These are phyloP conservation scores for Immersiella caudata DNA, from an alignment of 495 filamentous ascomycete species.

Conservation along the genomic window DNA sequence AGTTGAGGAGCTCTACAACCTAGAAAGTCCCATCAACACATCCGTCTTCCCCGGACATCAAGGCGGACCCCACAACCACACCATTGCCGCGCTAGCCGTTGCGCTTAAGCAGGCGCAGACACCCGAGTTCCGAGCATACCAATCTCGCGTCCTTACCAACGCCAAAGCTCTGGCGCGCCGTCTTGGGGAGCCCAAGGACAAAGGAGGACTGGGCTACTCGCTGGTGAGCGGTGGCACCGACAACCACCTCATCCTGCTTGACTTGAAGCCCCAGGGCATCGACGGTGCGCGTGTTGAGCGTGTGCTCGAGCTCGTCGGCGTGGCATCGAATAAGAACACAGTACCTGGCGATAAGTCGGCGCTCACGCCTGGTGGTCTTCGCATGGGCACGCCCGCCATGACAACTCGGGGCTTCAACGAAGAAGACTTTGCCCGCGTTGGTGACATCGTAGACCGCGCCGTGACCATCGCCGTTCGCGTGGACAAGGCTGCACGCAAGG, in stretches of 20 bases:
- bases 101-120: constrained; percentile 91
- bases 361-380: constrained; percentile 85
- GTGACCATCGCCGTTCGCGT: constrained; percentile 82
- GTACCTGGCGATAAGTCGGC: constrained; percentile 95
- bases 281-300: constrained; percentile 95
- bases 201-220: constrained; percentile 81
- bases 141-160: constrained; percentile 83
- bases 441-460: constrained; percentile 89
- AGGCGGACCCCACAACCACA: constrained; percentile 98
- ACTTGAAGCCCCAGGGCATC: constrained; percentile 86
- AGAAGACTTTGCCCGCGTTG: constrained; percentile 85
- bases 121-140: constrained; percentile 85
- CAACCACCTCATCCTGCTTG: constrained; percentile 94
- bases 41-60: constrained; percentile 99
- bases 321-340: constrained; percentile 98
- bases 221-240: constrained; percentile 93
- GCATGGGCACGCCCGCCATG: constrained; percentile 96
- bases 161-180: constrained; percentile 80
- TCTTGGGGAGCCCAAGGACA: constrained; percentile 70
- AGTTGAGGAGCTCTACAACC: constrained; percentile 80
- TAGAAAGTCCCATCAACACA: constrained; percentile 91
- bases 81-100: constrained; percentile 92
- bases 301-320: constrained; percentile 89
- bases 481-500: constrained; percentile 76
- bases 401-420: constrained; percentile 89